Conservation (phyloP, 2,329 filamentous ascomycete species). For the Huntiella bhutanensis region DNA sequence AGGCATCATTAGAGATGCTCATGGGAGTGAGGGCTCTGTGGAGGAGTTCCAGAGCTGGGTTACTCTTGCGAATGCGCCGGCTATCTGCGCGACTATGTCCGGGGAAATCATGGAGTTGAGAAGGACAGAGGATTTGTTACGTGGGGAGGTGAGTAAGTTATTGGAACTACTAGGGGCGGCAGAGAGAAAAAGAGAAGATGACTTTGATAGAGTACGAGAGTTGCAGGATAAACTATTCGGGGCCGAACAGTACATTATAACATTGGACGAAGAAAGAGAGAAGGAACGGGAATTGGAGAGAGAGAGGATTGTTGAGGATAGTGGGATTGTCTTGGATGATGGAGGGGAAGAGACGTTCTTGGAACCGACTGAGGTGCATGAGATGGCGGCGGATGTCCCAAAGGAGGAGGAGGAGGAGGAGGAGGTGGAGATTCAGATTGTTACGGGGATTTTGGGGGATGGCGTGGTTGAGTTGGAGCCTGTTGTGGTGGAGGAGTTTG, state of each 20-base stretch:
- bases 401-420: neutral
- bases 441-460: neutral
- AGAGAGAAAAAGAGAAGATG: neutral
- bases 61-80: conserved; percentile 7
- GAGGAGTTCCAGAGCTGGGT: conserved; percentile 6
- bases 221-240: neutral
- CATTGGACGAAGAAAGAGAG: conserved; percentile 3
- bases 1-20: conserved; percentile 3
- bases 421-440: neutral
- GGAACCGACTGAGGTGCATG: conserved; percentile 1
- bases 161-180: too few relatives aligned
- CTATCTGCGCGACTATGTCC: conserved; percentile 3
- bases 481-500: too few relatives aligned
- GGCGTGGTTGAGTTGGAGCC: too few relatives aligned
- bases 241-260: neutral
- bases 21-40: neutral
- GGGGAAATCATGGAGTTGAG: too few relatives aligned
- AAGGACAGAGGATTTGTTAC: too few relatives aligned
- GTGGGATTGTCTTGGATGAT: conserved; percentile 3
- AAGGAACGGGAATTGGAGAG: neutral
- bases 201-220: neutral
- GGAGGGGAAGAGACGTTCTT: neutral
- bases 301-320: neutral
- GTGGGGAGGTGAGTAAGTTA: too few relatives aligned
- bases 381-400: conserved; percentile 1